phyloP scores from a whole-genome alignment of 805 yeast genomes.

The Hanseniaspora valbyensis region DNA sequence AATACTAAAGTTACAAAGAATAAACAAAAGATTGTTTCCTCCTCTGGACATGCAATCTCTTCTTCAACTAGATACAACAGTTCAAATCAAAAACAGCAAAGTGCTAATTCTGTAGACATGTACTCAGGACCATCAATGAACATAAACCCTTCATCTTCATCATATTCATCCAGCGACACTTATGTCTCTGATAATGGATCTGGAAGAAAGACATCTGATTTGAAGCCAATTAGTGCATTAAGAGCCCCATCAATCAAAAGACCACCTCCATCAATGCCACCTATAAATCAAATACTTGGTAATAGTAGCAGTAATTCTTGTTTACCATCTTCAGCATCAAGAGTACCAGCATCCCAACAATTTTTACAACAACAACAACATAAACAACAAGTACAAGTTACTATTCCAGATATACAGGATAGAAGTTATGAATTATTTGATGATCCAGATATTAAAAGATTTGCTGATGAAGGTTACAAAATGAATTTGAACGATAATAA shows the following conservation, averaged over 20 bases:
- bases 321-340: background rate
- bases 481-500: background rate
- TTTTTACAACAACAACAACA: background rate
- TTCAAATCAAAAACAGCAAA: slow-evolving; percentile 6
- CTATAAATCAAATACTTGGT: background rate
- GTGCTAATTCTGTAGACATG: background rate
- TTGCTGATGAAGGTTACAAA: background rate
- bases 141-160: slow-evolving; percentile 1
- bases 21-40: slow-evolving; percentile 18
- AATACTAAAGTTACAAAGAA: slow-evolving; percentile 37
- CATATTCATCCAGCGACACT: slow-evolving; percentile 14
- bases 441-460: slow-evolving; percentile 8
- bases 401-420: background rate
- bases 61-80: background rate
- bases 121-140: background rate
- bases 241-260: slow-evolving; percentile 7
- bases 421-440: slow-evolving; percentile 12
- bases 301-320: background rate
- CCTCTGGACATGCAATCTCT: slow-evolving; percentile 19
- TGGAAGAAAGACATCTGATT: slow-evolving; percentile 1
- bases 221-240: slow-evolving; percentile 11
- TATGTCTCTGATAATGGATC: slow-evolving; percentile 12
- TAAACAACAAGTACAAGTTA: background rate
- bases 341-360: background rate
- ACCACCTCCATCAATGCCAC: slow-evolving; percentile 15